phyloP scores from a whole-genome alignment of 2,329 filamentous ascomycete species.

The Pseudocercospora pini-densiflorae region DNA sequence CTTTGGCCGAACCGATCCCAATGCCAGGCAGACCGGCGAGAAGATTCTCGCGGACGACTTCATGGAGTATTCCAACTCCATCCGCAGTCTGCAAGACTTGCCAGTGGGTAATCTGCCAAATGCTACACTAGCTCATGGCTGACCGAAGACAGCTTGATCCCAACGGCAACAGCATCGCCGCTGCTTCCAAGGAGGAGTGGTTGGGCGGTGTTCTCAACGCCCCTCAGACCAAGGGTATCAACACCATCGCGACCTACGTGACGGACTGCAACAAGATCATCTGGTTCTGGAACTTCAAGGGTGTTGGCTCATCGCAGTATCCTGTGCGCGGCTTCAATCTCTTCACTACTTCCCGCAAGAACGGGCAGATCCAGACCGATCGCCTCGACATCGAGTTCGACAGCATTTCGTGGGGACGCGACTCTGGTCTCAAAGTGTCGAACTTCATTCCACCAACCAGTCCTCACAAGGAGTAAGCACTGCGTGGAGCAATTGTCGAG shows the following conservation, averaged over 20 bases:
- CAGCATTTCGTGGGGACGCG: too few species aligned
- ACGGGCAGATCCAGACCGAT: too few species aligned
- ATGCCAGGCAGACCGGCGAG: constrained; percentile 6
- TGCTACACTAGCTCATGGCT: too few species aligned
- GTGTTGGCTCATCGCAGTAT: constrained; percentile 3
- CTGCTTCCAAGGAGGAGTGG: constrained; percentile 19
- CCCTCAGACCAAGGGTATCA: constrained; percentile 9
- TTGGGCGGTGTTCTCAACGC: constrained; percentile 5
- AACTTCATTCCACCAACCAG: too few species aligned
- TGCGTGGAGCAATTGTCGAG: too few species aligned
- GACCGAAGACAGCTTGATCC: too few species aligned
- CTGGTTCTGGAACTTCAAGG: constrained; percentile 21
- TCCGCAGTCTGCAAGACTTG: constrained; percentile 8
- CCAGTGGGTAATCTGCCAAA: too few species aligned
- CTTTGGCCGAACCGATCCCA: not conserved
- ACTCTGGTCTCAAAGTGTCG: too few species aligned
- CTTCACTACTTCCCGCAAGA: too few species aligned
- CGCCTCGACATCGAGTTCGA: too few species aligned
- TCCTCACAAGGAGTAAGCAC: too few species aligned
- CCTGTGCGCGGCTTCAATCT: too few species aligned
- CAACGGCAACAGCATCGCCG: not conserved
- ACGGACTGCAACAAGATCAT: constrained; percentile 17
- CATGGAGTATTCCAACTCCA: constrained; percentile 19
- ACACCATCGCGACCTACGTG: constrained; percentile 14
- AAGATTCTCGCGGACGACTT: constrained; percentile 17